Evolutionary conservation across 331 rosid species (phyloP), one percentile per base, ranked within the genome.

Genomic region (Erythrophleum ivorense): DNA sequence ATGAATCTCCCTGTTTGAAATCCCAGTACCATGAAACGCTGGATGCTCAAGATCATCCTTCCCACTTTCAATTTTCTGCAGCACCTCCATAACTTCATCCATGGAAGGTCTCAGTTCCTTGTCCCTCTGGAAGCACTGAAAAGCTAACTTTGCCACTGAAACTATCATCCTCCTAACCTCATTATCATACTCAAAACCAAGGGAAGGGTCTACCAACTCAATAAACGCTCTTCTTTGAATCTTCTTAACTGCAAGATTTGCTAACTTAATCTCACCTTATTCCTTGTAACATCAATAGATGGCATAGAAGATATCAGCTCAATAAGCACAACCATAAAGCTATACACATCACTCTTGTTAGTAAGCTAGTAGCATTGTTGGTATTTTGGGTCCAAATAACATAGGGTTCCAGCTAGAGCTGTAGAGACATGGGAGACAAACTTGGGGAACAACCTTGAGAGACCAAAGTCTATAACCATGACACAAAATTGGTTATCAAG

Each of bases 381-480:
- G 67, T 93, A 90, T 70, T 90, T 92, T 0, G 97, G 98, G 38
- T 91, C 97, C 43, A 91, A 85, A 9, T 91, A 90, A 29, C 98
- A 94, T 0, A 90, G 94, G 1, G 97, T 91, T 24, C 98, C 98
- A 41, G 88, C 93, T 58, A 97, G 94, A 11, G 92, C 88, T n/a
- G 94, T 91, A 65, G 98, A 93, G 16, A 88, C 91, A 73, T 93
- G 98, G 0, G 92, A 82, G 64, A 91, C 91, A 36, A 89, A 86
- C 1, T 6, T 14, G 3, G 98, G 97, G 84, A 91, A 91, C 60
- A 91, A 49, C 36, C 94, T 71, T 13, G 97, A 91, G 16, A 93
- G 90, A 12, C 98, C 97, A n/a, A 90, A 93, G 55, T 91, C 97
- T 2, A 89, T 97, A 63, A 93, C 98, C 74, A 90, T 89, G 45